These are phyloP conservation scores for Articulospora tetracladia DNA, from an alignment of 495 filamentous ascomycete genomes.

Conservation along the genomic window DNA sequence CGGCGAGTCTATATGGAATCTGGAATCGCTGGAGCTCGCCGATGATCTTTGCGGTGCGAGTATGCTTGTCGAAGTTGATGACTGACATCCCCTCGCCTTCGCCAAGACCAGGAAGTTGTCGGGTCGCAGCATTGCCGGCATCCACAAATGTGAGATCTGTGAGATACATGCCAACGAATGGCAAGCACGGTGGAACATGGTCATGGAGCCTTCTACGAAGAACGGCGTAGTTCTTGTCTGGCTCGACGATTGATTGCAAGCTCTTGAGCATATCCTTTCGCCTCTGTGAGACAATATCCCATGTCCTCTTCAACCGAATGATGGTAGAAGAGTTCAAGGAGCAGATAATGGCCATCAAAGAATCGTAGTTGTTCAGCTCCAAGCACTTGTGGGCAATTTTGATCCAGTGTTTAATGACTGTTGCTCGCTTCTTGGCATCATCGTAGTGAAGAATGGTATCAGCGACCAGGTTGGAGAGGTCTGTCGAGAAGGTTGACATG, in stretches of 20 bases:
- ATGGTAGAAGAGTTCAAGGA: conserved; percentile 90
- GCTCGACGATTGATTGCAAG: conserved; percentile 78
- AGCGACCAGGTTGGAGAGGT: conserved; percentile 89
- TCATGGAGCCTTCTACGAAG: conserved; percentile 83
- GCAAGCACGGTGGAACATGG: conserved; percentile 88
- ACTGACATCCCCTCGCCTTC: conserved; percentile 61
- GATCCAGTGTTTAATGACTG: conserved; percentile 96
- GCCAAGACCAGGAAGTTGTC: conserved; percentile 49
- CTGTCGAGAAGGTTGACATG: conserved; percentile 90
- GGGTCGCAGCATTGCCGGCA: conserved; percentile 82
- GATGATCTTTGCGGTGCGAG: conserved; percentile 90
- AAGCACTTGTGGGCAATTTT: conserved; percentile 89
- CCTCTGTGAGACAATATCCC: conserved; percentile 85
- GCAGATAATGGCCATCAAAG: conserved; percentile 94
- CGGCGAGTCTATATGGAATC: conserved; percentile 82
- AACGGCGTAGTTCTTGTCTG: conserved; percentile 86
- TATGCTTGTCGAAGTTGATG: conserved; percentile 98
- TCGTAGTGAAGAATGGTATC: conserved; percentile 85
- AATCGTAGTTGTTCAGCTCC: conserved; percentile 92
- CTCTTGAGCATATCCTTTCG: conserved; percentile 75
- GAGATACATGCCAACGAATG: conserved; percentile 95
- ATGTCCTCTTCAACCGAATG: conserved; percentile 84
- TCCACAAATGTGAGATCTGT: conserved; percentile 88
- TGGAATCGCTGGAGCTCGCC: conserved; percentile 96
- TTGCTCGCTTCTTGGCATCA: conserved; percentile 87